Base-by-base conservation (phyloP, 371 early-diverging fungal species). In the Mortierella polycephala region DNA sequence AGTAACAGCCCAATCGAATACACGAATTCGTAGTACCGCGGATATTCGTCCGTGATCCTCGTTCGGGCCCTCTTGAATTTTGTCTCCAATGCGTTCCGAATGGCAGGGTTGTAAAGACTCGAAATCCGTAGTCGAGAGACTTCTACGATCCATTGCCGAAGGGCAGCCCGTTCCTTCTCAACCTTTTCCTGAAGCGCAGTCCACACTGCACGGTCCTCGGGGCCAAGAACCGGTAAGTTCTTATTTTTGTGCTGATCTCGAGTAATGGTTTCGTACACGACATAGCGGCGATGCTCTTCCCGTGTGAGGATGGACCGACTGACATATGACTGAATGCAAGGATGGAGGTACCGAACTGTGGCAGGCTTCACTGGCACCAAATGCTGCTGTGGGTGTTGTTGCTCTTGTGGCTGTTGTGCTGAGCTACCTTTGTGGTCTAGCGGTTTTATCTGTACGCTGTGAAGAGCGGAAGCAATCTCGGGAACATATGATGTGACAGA, bases 1-100 rank as follows among this genome's bases (percentile, higher is more conserved):
- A 72, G 47, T n/a, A 73, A 57, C 10, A 79, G 8, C 1, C 73
- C 70, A 39, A 79, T 53, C 9, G 80, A 68, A 5, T 73, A 65
- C 2, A 73, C 55, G 55, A 73, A 79, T n/a, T 69, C 73, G 30
- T 69, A 79, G 60, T 66, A 65, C 21, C 50, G 80, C 4, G 80
- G 80, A 39, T 79, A 79, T 12, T 79, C 73, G n/a, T 59, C 66
- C n/a, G 18, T 44, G 7, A 79, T 67, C 10, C 80, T 50, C 9
- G 46, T 23, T 21, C 74, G 56, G 23, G 63, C 80, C 18, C 73
- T 60, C 8, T 0, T 47, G 46, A 68, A 79, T 54, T 73, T 79
- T 10, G 63, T 54, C 20, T 73, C 80, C 41, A 79, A 40, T 3
- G 73, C 73, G 1, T 18, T 52, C 14, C 40, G 63, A 39, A 79